Percentiles rank a stretch among this genome's conserved stretches.
Evolutionary conservation across 129 eudicot genomes (phyloP).

Genomic region (Lactuca saligna): DNA sequence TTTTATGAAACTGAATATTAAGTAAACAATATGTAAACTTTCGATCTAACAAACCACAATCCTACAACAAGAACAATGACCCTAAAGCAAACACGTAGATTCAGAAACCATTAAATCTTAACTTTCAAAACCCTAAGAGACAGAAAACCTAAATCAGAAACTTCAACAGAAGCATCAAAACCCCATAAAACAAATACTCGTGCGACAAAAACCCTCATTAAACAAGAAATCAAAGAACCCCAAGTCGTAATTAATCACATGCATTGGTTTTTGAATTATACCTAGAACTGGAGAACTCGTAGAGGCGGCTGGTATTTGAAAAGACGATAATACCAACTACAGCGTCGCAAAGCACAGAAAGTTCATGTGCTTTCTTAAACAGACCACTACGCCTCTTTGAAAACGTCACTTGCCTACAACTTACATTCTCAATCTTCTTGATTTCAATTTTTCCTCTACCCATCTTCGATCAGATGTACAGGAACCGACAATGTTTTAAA

Average conservation of each 20-base stretch:
- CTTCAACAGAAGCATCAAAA: conserved; percentile 11
- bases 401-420: conserved; percentile 77
- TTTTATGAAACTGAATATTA: neutral
- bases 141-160: conserved; percentile 8
- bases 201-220: neutral
- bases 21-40: neutral
- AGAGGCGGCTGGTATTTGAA: conserved; percentile 71
- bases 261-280: neutral
- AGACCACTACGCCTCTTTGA: conserved; percentile 76
- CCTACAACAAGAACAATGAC: conserved; percentile 3
- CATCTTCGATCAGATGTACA: conserved; percentile 30
- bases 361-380: conserved; percentile 80
- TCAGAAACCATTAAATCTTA: conserved; percentile 1
- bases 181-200: conserved; percentile 8
- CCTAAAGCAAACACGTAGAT: conserved; percentile 26
- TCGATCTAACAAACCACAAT: neutral
- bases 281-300: conserved; percentile 54
- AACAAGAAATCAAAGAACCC: conserved; percentile 21
- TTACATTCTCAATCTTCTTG: conserved; percentile 81
- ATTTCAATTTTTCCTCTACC: conserved; percentile 85
- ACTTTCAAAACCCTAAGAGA: neutral
- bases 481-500: conserved; percentile 5
- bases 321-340: conserved; percentile 73
- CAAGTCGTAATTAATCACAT: conserved; percentile 12
- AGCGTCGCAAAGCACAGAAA: conserved; percentile 78